These are phyloP conservation scores for Rhodotorula sphaerocarpa DNA, from an alignment of 768 basidiomycete genomes.

Conservation along the genomic window DNA sequence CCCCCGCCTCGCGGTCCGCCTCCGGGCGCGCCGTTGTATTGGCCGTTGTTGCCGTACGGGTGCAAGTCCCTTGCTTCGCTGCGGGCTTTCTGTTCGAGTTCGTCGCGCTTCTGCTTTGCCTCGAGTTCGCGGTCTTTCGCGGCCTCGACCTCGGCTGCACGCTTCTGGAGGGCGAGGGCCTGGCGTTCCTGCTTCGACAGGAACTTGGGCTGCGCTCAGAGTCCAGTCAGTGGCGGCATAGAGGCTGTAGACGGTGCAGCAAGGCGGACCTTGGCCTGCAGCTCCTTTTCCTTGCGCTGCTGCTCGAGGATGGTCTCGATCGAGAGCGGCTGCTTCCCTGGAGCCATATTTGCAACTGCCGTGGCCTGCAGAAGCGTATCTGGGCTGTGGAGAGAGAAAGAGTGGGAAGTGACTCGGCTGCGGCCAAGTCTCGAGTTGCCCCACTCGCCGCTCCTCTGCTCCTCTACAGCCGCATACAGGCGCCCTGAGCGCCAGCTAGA, in stretches of 20 bases:
- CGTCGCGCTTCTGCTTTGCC: slow-evolving; percentile 56
- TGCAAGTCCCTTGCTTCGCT: slow-evolving; percentile 48
- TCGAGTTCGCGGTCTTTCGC: slow-evolving; percentile 61
- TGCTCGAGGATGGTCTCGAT: slow-evolving; percentile 78
- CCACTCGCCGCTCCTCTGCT: background rate
- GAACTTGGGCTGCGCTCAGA: slow-evolving; percentile 69
- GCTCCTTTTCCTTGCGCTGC: slow-evolving; percentile 81
- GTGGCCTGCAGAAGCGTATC: background rate
- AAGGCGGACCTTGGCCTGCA: slow-evolving; percentile 65
- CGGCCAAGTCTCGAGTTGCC: too few species aligned
- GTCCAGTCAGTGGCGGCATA: background rate
- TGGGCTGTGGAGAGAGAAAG: background rate
- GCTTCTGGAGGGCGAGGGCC: slow-evolving; percentile 74
- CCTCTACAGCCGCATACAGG: too few species aligned
- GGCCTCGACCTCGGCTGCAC: slow-evolving; percentile 69
- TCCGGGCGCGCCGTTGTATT: background rate
- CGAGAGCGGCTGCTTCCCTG: slow-evolving; percentile 55
- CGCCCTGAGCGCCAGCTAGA: too few species aligned
- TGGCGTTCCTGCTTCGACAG: slow-evolving; percentile 86
- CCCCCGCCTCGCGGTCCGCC: background rate
- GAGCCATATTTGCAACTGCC: background rate
- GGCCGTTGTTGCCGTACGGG: background rate
- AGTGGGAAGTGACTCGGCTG: background rate
- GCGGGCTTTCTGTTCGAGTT: slow-evolving; percentile 67
- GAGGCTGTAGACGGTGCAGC: slow-evolving; percentile 1